phyloP scores from a whole-genome alignment of 2,329 filamentous ascomycete species.

The Fusarium sp. region DNA sequence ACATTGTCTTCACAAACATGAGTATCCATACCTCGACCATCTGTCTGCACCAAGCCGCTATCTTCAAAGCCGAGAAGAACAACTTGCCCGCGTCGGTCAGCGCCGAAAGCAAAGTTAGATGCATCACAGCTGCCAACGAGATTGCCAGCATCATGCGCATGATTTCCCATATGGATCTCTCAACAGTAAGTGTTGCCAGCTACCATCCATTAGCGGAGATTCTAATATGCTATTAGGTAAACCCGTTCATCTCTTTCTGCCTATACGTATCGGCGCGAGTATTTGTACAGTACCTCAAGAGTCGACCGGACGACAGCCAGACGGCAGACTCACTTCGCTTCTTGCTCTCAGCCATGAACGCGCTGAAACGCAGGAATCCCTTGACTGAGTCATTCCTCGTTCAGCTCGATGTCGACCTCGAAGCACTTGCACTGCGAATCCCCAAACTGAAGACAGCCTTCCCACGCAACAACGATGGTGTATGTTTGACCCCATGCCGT shows the following conservation, averaged over 20 bases:
- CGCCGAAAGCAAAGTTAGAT: conserved; percentile 90
- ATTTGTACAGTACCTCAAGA: conserved; percentile 97
- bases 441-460: conserved; percentile 66
- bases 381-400: conserved; percentile 94
- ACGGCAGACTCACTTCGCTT: conserved; percentile 87
- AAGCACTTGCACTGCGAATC: conserved; percentile 72
- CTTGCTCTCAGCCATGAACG: conserved; percentile 88
- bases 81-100: conserved; percentile 78
- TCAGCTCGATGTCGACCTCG: conserved; percentile 91
- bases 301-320: conserved; percentile 83
- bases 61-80: conserved; percentile 96
- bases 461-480: conserved; percentile 61
- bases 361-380: conserved; percentile 86
- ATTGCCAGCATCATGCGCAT: conserved; percentile 96
- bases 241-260: conserved; percentile 94
- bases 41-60: conserved; percentile 96
- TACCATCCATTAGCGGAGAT: background rate
- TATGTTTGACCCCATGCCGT: conserved; percentile 50
- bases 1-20: conserved; percentile 95
- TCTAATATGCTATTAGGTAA: conserved; percentile 70
- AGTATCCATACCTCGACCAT: conserved; percentile 96
- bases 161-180: conserved; percentile 89
- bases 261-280: conserved; percentile 95
- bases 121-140: conserved; percentile 91
- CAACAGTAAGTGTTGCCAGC: conserved; percentile 67